Conservation (phyloP, 495 filamentous ascomycete genomes). For the Cenococcum geophilum region DNA sequence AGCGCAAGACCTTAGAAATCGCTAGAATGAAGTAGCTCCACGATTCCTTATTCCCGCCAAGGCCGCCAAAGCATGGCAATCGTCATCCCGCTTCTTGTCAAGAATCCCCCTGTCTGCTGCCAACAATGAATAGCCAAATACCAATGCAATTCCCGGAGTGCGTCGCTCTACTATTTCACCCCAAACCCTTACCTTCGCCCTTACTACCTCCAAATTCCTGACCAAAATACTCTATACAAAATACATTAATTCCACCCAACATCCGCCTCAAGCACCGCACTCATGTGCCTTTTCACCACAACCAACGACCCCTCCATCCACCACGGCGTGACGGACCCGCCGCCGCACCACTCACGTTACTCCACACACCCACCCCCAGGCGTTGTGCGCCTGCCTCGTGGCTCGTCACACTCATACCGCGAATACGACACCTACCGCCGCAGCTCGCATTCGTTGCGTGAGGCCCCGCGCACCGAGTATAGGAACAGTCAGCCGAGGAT, state of each 20-base stretch:
- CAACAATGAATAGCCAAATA: not conserved
- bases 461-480: not conserved
- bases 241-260: too few relatives aligned
- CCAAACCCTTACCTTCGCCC: too few relatives aligned
- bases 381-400: constrained; percentile 21
- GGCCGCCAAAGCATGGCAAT: not conserved
- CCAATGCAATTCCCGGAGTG: too few relatives aligned
- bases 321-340: constrained; percentile 19
- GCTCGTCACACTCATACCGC: constrained; percentile 11
- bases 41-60: not conserved
- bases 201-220: too few relatives aligned
- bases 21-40: too few relatives aligned
- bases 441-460: not conserved
- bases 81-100: not conserved
- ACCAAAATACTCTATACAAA: too few relatives aligned
- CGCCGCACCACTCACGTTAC: constrained; percentile 22
- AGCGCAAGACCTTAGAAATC: too few relatives aligned
- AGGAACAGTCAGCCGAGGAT: not conserved
- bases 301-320: constrained; percentile 3
- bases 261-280: not conserved
- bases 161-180: too few relatives aligned
- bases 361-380: constrained; percentile 22
- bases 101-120: not conserved
- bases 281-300: constrained; percentile 26
- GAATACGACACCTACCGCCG: constrained; percentile 7